Conservation (phyloP, 176 grass and related monocot species). For the Aechmea fasciata region DNA sequence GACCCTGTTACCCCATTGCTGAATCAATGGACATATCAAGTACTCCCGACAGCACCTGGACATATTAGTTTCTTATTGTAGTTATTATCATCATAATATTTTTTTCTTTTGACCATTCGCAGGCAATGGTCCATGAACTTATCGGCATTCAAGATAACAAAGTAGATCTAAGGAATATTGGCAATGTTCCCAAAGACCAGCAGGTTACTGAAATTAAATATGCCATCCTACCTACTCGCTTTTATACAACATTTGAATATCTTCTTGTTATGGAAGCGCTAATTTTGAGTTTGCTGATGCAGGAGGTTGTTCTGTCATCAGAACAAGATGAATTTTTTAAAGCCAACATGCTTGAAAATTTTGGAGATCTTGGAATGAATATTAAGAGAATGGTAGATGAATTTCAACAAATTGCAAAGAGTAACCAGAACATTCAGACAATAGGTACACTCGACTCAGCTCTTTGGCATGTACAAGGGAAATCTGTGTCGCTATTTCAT, state of each 20-base stretch:
- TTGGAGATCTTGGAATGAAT: conserved; percentile 99
- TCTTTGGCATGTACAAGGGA: neutral
- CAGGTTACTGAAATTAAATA: conserved; percentile 43
- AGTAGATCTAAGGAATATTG: conserved; percentile 62
- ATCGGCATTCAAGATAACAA: conserved; percentile 92
- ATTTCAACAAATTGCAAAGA: conserved; percentile 97
- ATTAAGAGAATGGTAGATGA: conserved; percentile 99
- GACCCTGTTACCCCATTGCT: conserved; percentile 92
- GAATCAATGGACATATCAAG: conserved; percentile 99
- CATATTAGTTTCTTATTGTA: neutral
- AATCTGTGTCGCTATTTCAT: neutral
- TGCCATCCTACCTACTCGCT: neutral
- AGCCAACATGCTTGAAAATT: conserved; percentile 84
- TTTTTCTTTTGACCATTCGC: neutral
- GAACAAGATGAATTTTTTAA: conserved; percentile 87
- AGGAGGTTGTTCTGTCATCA: conserved; percentile 97
- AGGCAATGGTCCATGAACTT: conserved; percentile 97
- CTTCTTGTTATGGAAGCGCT: conserved; percentile 10
- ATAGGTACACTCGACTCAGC: conserved; percentile 43
- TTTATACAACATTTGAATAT: conserved; percentile 16
- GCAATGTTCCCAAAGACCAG: conserved; percentile 86
- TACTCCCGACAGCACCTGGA: conserved; percentile 17
- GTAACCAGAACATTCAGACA: conserved; percentile 87
- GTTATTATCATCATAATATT: neutral
- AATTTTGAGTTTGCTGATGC: conserved; percentile 23